Evolutionary conservation across 2,329 filamentous ascomycete species (phyloP).

Genomic region (Pestalotiopsis sp.): DNA sequence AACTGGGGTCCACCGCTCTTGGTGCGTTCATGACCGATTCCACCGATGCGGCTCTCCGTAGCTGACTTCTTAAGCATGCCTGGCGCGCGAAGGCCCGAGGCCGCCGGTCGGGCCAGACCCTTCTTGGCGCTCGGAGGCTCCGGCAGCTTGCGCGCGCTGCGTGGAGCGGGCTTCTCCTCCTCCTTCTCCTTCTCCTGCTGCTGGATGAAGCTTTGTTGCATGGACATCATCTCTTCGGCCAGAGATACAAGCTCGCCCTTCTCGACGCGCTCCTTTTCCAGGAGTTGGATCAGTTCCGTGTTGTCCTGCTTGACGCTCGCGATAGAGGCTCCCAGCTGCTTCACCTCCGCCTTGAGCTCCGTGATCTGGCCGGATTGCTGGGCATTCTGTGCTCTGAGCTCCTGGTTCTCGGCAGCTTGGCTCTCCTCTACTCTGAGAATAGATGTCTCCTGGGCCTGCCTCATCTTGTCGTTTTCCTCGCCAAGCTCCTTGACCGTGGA

Average conservation of each 20-base stretch:
- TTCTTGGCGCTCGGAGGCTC: constrained; percentile 41
- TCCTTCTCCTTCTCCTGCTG: constrained; percentile 18
- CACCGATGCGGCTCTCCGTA: constrained; percentile 49
- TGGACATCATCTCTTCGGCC: constrained; percentile 81
- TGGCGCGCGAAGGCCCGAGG: constrained; percentile 65
- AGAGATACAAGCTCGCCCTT: constrained; percentile 82
- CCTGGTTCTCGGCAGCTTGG: constrained; percentile 47
- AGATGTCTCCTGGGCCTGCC: constrained; percentile 64
- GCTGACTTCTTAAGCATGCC: constrained; percentile 44
- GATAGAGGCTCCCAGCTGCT: constrained; percentile 74
- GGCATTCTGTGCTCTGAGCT: constrained; percentile 59
- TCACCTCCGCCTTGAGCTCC: constrained; percentile 72
- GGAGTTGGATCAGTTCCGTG: constrained; percentile 61
- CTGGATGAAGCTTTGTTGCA: constrained; percentile 55
- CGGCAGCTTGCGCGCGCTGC: constrained; percentile 22
- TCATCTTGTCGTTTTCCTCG: constrained; percentile 76
- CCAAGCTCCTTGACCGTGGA: constrained; percentile 66
- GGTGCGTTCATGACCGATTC: constrained; percentile 45
- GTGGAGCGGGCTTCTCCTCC: constrained; percentile 21
- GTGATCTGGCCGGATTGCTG: constrained; percentile 68
- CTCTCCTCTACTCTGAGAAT: constrained; percentile 60
- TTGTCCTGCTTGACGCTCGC: constrained; percentile 71
- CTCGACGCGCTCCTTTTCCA: constrained; percentile 77
- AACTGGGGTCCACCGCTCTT: constrained; percentile 41
- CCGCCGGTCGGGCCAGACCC: constrained; percentile 45